These are phyloP conservation scores for Yarrowia porcina DNA, from an alignment of 805 yeast genomes.

Conservation along the genomic window DNA sequence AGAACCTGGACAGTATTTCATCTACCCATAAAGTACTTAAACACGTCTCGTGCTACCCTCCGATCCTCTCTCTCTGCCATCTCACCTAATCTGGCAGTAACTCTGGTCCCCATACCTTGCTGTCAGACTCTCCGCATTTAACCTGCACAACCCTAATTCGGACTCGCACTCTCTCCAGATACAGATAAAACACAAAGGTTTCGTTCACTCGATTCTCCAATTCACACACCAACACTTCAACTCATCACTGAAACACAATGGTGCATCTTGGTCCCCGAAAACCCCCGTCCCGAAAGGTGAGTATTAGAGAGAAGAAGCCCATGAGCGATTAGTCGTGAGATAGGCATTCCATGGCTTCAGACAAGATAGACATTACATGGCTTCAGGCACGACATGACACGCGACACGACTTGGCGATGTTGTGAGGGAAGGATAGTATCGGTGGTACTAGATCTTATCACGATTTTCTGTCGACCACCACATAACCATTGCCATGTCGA, in stretches of 20 bases:
- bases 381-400: no score
- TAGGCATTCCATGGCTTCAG: neutral
- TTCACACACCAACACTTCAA: neutral
- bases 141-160: conserved; percentile 21
- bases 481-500: no score
- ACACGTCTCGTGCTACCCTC: conserved; percentile 8
- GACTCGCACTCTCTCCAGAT: neutral
- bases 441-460: no score
- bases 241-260: conserved; percentile 44
- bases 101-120: conserved; percentile 12
- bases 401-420: no score
- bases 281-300: conserved; percentile 73
- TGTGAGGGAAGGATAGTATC: no score
- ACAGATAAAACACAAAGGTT: conserved; percentile 20
- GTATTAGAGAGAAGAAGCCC: neutral
- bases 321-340: neutral
- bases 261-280: conserved; percentile 81
- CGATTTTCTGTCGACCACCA: no score
- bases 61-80: neutral
- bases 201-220: neutral
- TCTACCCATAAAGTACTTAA: no score
- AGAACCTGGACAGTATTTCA: no score
- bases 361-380: neutral
- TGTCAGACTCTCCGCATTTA: conserved; percentile 21
- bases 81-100: neutral